Evolutionary conservation across 208 protist genomes (phyloP).

Genomic region (Trypanosoma theileri): DNA sequence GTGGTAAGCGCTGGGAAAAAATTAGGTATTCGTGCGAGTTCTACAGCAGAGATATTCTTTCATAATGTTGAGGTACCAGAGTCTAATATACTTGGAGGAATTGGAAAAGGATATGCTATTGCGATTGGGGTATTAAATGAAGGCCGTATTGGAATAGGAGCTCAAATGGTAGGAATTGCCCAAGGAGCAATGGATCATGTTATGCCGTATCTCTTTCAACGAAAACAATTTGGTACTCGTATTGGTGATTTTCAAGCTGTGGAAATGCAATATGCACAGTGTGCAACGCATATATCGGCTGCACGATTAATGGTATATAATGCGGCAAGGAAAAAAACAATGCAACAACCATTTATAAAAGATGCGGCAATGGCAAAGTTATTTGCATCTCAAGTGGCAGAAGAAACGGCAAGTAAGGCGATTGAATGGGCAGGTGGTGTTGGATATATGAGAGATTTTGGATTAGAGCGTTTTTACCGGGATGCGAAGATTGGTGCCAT

Average conservation of each 20-base stretch:
- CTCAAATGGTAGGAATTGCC: slow-evolving; percentile 94
- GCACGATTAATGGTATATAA: slow-evolving; percentile 91
- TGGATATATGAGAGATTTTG: slow-evolving; percentile 95
- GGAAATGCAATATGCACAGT: slow-evolving; percentile 91
- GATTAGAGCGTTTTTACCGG: slow-evolving; percentile 95
- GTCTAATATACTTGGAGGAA: slow-evolving; percentile 74
- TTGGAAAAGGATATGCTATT: slow-evolving; percentile 95
- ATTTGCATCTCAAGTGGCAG: slow-evolving; percentile 84
- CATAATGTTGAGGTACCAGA: slow-evolving; percentile 85
- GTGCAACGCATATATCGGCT: slow-evolving; percentile 69
- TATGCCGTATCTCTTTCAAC: slow-evolving; percentile 86
- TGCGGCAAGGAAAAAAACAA: slow-evolving; percentile 90
- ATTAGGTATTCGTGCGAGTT: slow-evolving; percentile 94
- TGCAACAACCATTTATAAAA: slow-evolving; percentile 81
- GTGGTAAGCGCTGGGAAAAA: slow-evolving; percentile 96
- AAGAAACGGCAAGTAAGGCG: slow-evolving; percentile 75
- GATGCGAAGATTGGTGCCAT: slow-evolving; percentile 90
- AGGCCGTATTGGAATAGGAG: slow-evolving; percentile 94
- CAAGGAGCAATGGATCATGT: slow-evolving; percentile 75
- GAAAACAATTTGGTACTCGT: slow-evolving; percentile 90
- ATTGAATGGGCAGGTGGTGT: slow-evolving; percentile 95
- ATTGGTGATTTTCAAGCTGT: slow-evolving; percentile 95
- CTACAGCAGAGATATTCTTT: slow-evolving; percentile 93
- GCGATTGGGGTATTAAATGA: slow-evolving; percentile 95
- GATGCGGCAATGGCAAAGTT: slow-evolving; percentile 97